Conservation (phyloP, 768 basidiomycete genomes). For the Boletus sp. region DNA sequence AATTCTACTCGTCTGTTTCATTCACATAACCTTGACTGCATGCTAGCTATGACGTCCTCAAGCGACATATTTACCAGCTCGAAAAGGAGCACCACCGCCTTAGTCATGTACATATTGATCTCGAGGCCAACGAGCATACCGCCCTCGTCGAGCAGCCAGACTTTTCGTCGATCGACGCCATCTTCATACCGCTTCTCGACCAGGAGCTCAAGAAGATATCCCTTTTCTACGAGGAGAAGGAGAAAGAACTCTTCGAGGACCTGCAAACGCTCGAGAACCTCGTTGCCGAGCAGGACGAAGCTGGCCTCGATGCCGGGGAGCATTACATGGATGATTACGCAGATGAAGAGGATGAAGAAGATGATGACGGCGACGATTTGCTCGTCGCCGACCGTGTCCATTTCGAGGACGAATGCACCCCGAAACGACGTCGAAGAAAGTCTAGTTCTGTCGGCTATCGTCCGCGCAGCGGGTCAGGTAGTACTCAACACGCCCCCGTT, state of each 20-base stretch:
- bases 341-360: slow-evolving; percentile 43
- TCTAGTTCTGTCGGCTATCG: slow-evolving; percentile 28
- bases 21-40: neutral
- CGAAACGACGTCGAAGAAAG: slow-evolving; percentile 37
- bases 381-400: slow-evolving; percentile 18
- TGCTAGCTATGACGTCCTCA: slow-evolving; percentile 77
- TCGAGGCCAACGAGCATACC: slow-evolving; percentile 64
- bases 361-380: slow-evolving; percentile 22
- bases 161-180: slow-evolving; percentile 44
- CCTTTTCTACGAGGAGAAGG: slow-evolving; percentile 75
- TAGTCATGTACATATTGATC: slow-evolving; percentile 43
- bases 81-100: slow-evolving; percentile 70
- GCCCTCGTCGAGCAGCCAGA: slow-evolving; percentile 48
- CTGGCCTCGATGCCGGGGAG: slow-evolving; percentile 48
- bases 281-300: slow-evolving; percentile 58
- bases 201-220: slow-evolving; percentile 79
- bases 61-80: slow-evolving; percentile 81
- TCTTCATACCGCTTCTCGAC: slow-evolving; percentile 77
- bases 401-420: slow-evolving; percentile 27
- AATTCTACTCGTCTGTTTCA: neutral
- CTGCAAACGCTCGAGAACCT: slow-evolving; percentile 56
- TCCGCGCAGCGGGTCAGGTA: slow-evolving; percentile 25
- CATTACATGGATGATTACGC: slow-evolving; percentile 49
- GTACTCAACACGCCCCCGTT: neutral
- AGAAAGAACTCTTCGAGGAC: slow-evolving; percentile 66